Conservation (phyloP, 1,284 basidiomycete species). For the Paramarasmius palmivorus region DNA sequence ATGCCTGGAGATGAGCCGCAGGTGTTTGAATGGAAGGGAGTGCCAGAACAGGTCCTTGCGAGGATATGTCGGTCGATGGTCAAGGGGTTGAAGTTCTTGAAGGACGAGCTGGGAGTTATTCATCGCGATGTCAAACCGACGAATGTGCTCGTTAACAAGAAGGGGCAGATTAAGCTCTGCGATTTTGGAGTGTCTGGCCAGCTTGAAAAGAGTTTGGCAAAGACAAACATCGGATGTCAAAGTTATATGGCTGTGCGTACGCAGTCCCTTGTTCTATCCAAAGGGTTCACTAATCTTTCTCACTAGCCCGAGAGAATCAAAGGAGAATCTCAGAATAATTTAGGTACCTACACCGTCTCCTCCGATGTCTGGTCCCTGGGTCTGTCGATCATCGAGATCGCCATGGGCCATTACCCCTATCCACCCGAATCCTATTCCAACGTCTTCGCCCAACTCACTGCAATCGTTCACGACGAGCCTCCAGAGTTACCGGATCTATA, state of each 20-base stretch:
- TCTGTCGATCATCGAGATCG: slow-evolving; percentile 92
- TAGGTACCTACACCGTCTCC: slow-evolving; percentile 92
- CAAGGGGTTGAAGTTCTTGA: slow-evolving; percentile 91
- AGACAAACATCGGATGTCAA: slow-evolving; percentile 99
- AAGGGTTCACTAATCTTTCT: slow-evolving; percentile 6
- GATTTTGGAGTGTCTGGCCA: slow-evolving; percentile 99
- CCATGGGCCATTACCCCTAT: slow-evolving; percentile 92
- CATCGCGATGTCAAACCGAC: slow-evolving; percentile 98
- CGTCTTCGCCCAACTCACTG: slow-evolving; percentile 84
- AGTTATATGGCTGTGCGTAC: slow-evolving; percentile 94
- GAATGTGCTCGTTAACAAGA: slow-evolving; percentile 90
- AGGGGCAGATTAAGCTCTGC: slow-evolving; percentile 92
- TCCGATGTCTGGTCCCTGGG: slow-evolving; percentile 99
- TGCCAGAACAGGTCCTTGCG: slow-evolving; percentile 86
- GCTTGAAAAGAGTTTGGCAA: slow-evolving; percentile 93
- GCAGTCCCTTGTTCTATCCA: slow-evolving; percentile 11
- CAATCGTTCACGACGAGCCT: slow-evolving; percentile 93
- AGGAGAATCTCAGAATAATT: slow-evolving; percentile 86
- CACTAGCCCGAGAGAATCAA: slow-evolving; percentile 90
- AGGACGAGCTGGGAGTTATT: slow-evolving; percentile 96
- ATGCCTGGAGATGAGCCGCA: slow-evolving; percentile 5
- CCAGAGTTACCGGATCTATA: slow-evolving; percentile 74
- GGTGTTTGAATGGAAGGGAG: slow-evolving; percentile 44
- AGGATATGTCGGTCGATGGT: slow-evolving; percentile 85
- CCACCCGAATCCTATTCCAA: slow-evolving; percentile 98